These are phyloP conservation scores for Ligustrum vulgare DNA, from an alignment of 257 asterid genomes.

Conservation along the genomic window DNA sequence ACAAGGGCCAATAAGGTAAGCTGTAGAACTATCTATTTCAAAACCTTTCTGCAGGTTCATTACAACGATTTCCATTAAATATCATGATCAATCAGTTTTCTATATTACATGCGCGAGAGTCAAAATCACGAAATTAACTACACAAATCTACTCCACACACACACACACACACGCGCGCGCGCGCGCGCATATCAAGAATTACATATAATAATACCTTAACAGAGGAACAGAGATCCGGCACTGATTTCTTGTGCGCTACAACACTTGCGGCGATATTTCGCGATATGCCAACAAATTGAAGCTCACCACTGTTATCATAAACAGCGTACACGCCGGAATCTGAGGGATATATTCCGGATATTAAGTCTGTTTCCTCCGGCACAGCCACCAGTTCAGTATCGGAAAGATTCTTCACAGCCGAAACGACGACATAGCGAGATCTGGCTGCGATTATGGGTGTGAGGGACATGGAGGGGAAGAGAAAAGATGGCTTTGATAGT, in stretches of 20 bases:
- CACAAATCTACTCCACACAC: background rate
- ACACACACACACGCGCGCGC: too few species aligned
- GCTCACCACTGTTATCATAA: slow-evolving; percentile 55
- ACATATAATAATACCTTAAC: slow-evolving; percentile 51
- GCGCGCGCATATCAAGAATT: too few species aligned
- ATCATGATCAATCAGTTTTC: too few species aligned
- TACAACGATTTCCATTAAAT: background rate
- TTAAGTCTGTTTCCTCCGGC: slow-evolving; percentile 43
- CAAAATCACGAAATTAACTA: background rate
- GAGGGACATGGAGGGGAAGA: slow-evolving; percentile 37
- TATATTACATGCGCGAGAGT: background rate
- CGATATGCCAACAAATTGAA: slow-evolving; percentile 88
- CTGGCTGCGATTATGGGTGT: slow-evolving; percentile 23
- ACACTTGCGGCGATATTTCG: slow-evolving; percentile 80
- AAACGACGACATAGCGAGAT: slow-evolving; percentile 50
- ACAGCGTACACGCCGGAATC: slow-evolving; percentile 84
- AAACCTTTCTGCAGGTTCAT: background rate
- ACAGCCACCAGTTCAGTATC: slow-evolving; percentile 55
- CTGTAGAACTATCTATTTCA: background rate
- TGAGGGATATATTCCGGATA: slow-evolving; percentile 50
- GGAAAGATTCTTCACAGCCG: slow-evolving; percentile 69
- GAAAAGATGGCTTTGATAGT: slow-evolving; percentile 36
- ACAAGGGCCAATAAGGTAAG: background rate
- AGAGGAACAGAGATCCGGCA: slow-evolving; percentile 78
- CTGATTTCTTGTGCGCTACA: slow-evolving; percentile 61